Evolutionary conservation across 306 rosid species (phyloP), one percentile per base, ranked within the genome.

Genomic region (Trifolium pratense): DNA sequence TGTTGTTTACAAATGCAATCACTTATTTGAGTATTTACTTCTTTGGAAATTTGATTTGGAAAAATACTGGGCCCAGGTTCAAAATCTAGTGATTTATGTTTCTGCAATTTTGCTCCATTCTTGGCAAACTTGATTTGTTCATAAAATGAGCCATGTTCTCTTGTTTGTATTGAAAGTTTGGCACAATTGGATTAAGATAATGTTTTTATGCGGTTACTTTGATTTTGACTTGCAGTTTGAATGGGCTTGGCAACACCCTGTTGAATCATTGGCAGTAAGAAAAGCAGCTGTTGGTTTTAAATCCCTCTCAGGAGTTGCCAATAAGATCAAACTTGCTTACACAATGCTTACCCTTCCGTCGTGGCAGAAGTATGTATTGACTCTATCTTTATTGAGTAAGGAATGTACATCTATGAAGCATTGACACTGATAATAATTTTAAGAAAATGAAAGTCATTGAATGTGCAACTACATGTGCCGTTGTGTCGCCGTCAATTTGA

Each of bases 201-300:
- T 61, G 2, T 49, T 53, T 17, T 63, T 7, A 56, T 61, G 20
- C 11, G 48, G 43, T 48, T 75, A 52, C 63, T 39, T 75, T 68
- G 61, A 66, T 59, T 80, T 62, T 75, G 66, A 74, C 6, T 48
- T 88, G 85, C 92, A 94, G 97, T 94, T 94, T 83, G 99, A 91
- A 86, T 94, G 99, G 99, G 99, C 99, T 7, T 94, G 97, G 99
- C 99, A 94, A 83, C 97, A 94, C 78, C 99, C 99, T 15, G 86
- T 67, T 29, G 89, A 88, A 80, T 94, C 97, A 9, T 78, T 90
- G 86, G 97, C 97, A 0, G 99, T 94, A 43, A 89, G 97, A 83
- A 85, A 86, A 68, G 93, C 96, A 43, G 97, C 99, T 61, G 88
- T 85, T 26, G 75, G 49, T 72, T 94, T 94, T 75, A 94, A 91